These are phyloP conservation scores for Raffaelea deltoideospora DNA, from an alignment of 2,329 filamentous ascomycete genomes.

Conservation along the genomic window DNA sequence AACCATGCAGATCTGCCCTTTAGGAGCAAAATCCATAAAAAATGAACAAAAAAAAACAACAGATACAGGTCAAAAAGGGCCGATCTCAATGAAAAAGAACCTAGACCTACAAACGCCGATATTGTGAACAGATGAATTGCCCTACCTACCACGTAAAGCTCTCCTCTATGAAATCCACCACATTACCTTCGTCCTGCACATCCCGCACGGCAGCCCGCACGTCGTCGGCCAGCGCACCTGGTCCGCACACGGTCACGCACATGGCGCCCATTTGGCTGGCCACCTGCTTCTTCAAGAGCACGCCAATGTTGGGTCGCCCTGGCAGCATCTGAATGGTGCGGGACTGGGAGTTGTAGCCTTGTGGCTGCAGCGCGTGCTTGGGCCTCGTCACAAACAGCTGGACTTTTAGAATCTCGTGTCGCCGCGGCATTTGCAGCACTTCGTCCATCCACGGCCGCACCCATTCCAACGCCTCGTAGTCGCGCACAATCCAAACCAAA, in stretches of 20 bases:
- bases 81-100: not conserved
- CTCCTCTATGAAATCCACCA: slow-evolving; percentile 65
- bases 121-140: not conserved
- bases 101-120: not conserved
- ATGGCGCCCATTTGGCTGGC: slow-evolving; percentile 74
- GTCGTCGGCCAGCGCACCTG: slow-evolving; percentile 61
- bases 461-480: slow-evolving; percentile 83
- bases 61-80: not conserved
- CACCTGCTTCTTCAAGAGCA: slow-evolving; percentile 69
- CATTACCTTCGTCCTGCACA: slow-evolving; percentile 42
- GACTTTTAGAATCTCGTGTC: slow-evolving; percentile 70
- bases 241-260: slow-evolving; percentile 69
- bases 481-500: slow-evolving; percentile 85
- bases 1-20: not conserved
- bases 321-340: slow-evolving; percentile 82
- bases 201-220: slow-evolving; percentile 53
- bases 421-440: slow-evolving; percentile 62
- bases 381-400: slow-evolving; percentile 85
- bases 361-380: slow-evolving; percentile 55
- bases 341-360: slow-evolving; percentile 51
- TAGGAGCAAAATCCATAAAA: not conserved
- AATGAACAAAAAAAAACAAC: not conserved
- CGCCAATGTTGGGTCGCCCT: slow-evolving; percentile 68
- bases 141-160: slow-evolving; percentile 50
- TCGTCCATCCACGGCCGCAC: slow-evolving; percentile 70